Evolutionary conservation across 2,329 filamentous ascomycete genomes (phyloP).

Genomic region (Colletotrichum truncatum): DNA sequence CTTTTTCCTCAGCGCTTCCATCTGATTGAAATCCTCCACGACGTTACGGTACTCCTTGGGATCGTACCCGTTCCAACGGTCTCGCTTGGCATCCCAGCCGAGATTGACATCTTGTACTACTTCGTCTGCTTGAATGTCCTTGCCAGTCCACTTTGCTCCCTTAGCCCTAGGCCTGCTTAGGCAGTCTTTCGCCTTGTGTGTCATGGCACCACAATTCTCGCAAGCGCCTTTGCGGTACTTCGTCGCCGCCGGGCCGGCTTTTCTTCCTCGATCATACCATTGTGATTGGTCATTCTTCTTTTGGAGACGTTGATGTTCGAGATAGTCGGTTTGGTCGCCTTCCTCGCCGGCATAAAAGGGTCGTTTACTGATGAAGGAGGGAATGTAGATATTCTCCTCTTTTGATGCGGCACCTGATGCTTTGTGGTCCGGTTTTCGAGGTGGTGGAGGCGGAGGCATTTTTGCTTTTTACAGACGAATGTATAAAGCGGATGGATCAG

Average conservation of each 20-base stretch:
- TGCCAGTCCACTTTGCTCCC: constrained; percentile 91
- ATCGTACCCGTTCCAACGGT: constrained; percentile 99
- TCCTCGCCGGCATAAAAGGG: constrained; percentile 93
- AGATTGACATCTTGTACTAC: constrained; percentile 84
- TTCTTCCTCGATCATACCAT: constrained; percentile 94
- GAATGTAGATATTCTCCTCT: constrained; percentile 98
- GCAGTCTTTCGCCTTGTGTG: constrained; percentile 95
- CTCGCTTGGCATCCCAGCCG: constrained; percentile 96
- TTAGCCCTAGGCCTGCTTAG: constrained; percentile 87
- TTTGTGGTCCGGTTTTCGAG: constrained; percentile 42
- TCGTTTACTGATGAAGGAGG: constrained; percentile 96
- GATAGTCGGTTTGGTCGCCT: constrained; percentile 83
- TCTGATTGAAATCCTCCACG: constrained; percentile 87
- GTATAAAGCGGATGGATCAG: no score
- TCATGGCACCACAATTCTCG: constrained; percentile 98
- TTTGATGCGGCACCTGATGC: constrained; percentile 62
- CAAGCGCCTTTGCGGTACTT: constrained; percentile 98
- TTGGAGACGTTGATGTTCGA: constrained; percentile 93
- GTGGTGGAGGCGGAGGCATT: constrained; percentile 40
- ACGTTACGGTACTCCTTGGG: constrained; percentile 84
- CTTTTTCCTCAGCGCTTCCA: constrained; percentile 77
- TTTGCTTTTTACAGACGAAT: constrained; percentile 4
- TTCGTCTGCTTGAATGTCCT: constrained; percentile 94
- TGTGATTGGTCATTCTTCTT: constrained; percentile 79
- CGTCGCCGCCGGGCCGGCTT: constrained; percentile 85